Conservation (phyloP, 2,329 filamentous ascomycete genomes). For the Pestalotiopsis sp. region DNA sequence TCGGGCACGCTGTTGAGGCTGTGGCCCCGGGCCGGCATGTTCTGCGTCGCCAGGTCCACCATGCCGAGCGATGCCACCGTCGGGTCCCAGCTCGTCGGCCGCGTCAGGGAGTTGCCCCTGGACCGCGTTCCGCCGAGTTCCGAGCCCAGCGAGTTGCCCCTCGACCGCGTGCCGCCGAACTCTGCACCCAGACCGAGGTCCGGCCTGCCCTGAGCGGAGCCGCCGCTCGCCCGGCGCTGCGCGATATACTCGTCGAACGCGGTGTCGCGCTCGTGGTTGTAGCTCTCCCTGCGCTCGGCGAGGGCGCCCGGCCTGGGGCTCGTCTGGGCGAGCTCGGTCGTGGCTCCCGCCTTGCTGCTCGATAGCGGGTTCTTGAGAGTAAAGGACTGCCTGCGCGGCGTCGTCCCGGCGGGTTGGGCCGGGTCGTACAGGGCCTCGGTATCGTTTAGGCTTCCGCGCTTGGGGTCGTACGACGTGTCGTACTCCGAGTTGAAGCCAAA, state of each 20-base stretch:
- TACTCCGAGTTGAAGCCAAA: conserved; percentile 44
- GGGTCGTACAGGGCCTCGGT: conserved; percentile 26
- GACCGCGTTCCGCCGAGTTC: conserved; percentile 13
- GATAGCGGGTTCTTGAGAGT: conserved; percentile 23
- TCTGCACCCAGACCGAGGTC: conserved; percentile 34
- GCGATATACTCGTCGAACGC: conserved; percentile 49
- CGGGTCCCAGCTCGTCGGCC: conserved; percentile 28
- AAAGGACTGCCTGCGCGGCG: conserved; percentile 21
- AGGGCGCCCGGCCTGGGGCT: conserved; percentile 17
- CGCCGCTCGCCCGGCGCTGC: conserved; percentile 28
- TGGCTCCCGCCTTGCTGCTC: conserved; percentile 20
- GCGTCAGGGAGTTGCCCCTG: conserved; percentile 24
- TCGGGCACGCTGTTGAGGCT: conserved; percentile 33
- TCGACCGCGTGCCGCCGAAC: conserved; percentile 28
- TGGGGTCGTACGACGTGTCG: conserved; percentile 23
- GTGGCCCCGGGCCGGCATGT: conserved; percentile 17
- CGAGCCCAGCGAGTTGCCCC: conserved; percentile 1
- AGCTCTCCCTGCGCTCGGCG: conserved; percentile 29
- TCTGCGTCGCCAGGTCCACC: conserved; percentile 8
- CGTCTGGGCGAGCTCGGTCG: conserved; percentile 19
- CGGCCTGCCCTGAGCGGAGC: conserved; percentile 25
- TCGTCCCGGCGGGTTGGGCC: conserved; percentile 15
- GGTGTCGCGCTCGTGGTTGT: conserved; percentile 49
- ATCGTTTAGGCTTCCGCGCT: conserved; percentile 14
- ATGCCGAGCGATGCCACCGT: conserved; percentile 18